Evolutionary conservation across 352 stramenopile genomes (phyloP).

Genomic region (Thraustotheca clavata): DNA sequence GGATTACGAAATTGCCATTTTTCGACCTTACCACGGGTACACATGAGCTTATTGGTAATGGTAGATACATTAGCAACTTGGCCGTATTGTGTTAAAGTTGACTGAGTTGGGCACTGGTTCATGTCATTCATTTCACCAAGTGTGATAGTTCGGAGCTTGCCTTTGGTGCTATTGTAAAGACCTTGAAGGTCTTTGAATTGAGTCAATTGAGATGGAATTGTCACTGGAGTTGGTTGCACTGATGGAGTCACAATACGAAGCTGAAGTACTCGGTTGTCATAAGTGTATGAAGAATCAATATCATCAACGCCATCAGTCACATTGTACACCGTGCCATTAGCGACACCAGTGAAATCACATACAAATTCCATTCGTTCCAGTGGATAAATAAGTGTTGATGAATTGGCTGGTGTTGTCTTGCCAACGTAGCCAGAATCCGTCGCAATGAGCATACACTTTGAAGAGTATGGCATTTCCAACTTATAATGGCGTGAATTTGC

Average conservation of each 20-base stretch:
- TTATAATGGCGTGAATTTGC: constrained; percentile 70
- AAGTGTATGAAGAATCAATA: constrained; percentile 23
- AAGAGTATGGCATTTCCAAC: constrained; percentile 48
- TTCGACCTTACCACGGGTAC: constrained; percentile 64
- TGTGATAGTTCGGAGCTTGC: constrained; percentile 43
- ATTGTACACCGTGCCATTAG: constrained; percentile 37
- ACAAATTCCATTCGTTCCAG: constrained; percentile 53
- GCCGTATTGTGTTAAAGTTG: constrained; percentile 40
- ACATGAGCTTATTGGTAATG: constrained; percentile 42
- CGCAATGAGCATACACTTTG: constrained; percentile 49
- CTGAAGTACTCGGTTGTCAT: constrained; percentile 44
- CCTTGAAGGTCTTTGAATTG: constrained; percentile 46
- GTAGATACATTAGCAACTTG: constrained; percentile 44
- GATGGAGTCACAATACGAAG: constrained; percentile 33
- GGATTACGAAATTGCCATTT: constrained; percentile 76
- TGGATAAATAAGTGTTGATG: constrained; percentile 40
- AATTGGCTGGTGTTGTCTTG: constrained; percentile 25
- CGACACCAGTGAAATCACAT: constrained; percentile 44
- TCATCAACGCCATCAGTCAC: constrained; percentile 28
- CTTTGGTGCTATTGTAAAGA: constrained; percentile 34
- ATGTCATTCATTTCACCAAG: constrained; percentile 46
- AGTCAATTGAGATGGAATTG: constrained; percentile 31
- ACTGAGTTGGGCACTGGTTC: constrained; percentile 32
- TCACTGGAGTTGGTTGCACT: constrained; percentile 29
- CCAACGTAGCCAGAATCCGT: constrained; percentile 57